Conservation (phyloP, 257 asterid genomes). For the Misopates orontium region DNA sequence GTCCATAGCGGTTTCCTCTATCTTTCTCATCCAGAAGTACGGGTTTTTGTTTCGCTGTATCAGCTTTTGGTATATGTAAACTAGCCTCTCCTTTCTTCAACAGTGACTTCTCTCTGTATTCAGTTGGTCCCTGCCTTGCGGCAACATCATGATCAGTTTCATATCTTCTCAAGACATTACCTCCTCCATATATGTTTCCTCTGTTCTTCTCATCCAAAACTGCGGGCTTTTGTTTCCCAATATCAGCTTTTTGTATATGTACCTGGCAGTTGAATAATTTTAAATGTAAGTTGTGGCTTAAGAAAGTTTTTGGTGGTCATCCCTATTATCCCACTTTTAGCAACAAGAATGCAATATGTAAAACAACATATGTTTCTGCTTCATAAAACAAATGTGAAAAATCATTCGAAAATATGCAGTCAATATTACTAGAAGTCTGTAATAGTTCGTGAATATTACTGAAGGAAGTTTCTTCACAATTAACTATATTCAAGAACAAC, state of each 20-base stretch:
- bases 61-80: constrained; percentile 36
- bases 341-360: constrained; percentile 1
- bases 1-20: constrained; percentile 32
- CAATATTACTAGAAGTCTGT: background rate
- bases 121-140: constrained; percentile 21
- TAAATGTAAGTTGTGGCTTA: constrained; percentile 26
- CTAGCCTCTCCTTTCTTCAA: constrained; percentile 38
- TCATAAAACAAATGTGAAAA: background rate
- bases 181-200: constrained; percentile 32
- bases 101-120: constrained; percentile 32
- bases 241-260: constrained; percentile 8
- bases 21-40: constrained; percentile 39
- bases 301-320: constrained; percentile 28
- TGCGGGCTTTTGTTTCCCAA: constrained; percentile 11
- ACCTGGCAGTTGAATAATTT: constrained; percentile 42
- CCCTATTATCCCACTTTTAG: constrained; percentile 28
- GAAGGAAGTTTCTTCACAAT: too few species aligned
- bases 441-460: too few species aligned
- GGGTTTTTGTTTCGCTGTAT: constrained; percentile 40
- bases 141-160: constrained; percentile 27
- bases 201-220: background rate
- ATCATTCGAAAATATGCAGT: constrained; percentile 6
- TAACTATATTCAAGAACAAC: too few species aligned
- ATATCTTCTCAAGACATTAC: constrained; percentile 26
- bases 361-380: constrained; percentile 10